Evolutionary conservation across 1,284 basidiomycete species (phyloP).

Genomic region (Puccinia novopanici): DNA sequence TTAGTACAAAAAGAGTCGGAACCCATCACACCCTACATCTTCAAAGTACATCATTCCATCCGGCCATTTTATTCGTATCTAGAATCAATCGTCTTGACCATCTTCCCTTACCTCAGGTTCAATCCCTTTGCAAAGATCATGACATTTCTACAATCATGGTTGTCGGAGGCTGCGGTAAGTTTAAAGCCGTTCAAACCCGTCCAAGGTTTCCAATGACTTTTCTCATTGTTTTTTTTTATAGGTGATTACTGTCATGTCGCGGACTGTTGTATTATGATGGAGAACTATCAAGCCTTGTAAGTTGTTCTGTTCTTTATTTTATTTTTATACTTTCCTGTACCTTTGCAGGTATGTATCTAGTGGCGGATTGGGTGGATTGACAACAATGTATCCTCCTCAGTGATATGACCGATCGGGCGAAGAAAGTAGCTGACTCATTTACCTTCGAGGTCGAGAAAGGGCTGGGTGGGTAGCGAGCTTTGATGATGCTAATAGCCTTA

Average conservation of each 20-base stretch:
- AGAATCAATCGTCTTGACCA: constrained; percentile 3
- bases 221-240: neutral
- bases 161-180: constrained; percentile 45
- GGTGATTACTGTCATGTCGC: constrained; percentile 49
- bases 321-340: neutral
- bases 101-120: constrained; percentile 17
- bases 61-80: neutral
- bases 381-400: neutral
- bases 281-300: constrained; percentile 42
- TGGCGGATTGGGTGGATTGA: neutral
- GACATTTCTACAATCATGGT: constrained; percentile 48
- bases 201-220: neutral
- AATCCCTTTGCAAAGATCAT: constrained; percentile 32
- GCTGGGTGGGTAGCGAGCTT: constrained; percentile 19
- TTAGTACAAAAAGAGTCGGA: constrained; percentile 46
- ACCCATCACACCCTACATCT: constrained; percentile 47
- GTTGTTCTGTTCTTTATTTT: neutral
- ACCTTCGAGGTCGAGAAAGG: constrained; percentile 35
- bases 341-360: neutral
- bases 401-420: constrained; percentile 38
- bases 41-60: constrained; percentile 19
- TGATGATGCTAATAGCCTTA: neutral
- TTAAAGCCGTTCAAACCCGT: neutral
- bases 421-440: constrained; percentile 39
- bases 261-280: constrained; percentile 46